Evolutionary conservation across 2,329 filamentous ascomycete genomes (phyloP).

Genomic region (Neofusicoccum laricinum): DNA sequence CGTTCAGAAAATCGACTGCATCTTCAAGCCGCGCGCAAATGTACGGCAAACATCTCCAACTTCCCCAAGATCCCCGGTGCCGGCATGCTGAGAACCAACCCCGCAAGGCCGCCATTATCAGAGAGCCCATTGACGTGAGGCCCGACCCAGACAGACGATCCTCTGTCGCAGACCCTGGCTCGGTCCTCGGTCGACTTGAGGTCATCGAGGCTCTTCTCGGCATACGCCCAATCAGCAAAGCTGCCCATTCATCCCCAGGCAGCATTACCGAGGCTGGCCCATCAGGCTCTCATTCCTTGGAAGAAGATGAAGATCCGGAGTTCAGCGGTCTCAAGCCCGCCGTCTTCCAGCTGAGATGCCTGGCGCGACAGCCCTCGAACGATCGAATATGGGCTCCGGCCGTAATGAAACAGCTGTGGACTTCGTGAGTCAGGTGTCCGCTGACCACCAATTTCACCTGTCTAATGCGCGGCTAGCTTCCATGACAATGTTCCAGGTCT

Average conservation of each 20-base stretch:
- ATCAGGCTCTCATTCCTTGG: constrained; percentile 18
- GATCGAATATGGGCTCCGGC: constrained; percentile 32
- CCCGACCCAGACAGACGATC: not conserved
- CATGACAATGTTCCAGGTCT: constrained; percentile 45
- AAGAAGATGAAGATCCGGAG: constrained; percentile 21
- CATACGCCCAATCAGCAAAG: constrained; percentile 16
- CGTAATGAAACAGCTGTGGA: constrained; percentile 36
- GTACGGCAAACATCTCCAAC: constrained; percentile 24
- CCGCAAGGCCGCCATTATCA: constrained; percentile 9
- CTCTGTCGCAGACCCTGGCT: constrained; percentile 1
- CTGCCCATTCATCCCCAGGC: not conserved
- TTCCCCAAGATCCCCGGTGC: not conserved
- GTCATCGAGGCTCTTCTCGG: constrained; percentile 20
- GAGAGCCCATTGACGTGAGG: constrained; percentile 8
- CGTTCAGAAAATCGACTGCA: constrained; percentile 30
- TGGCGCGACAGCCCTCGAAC: constrained; percentile 23
- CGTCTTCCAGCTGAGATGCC: constrained; percentile 27
- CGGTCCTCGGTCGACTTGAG: constrained; percentile 17
- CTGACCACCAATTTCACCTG: not conserved
- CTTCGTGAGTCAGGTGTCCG: constrained; percentile 24
- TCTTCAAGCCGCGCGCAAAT: constrained; percentile 42
- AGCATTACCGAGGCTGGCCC: constrained; percentile 18
- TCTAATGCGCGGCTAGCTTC: constrained; percentile 31
- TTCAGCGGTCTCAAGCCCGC: constrained; percentile 30
- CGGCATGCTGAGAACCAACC: not conserved